phyloP scores from a whole-genome alignment of 2,329 filamentous ascomycete species.

The Ceratocystis variospora region DNA sequence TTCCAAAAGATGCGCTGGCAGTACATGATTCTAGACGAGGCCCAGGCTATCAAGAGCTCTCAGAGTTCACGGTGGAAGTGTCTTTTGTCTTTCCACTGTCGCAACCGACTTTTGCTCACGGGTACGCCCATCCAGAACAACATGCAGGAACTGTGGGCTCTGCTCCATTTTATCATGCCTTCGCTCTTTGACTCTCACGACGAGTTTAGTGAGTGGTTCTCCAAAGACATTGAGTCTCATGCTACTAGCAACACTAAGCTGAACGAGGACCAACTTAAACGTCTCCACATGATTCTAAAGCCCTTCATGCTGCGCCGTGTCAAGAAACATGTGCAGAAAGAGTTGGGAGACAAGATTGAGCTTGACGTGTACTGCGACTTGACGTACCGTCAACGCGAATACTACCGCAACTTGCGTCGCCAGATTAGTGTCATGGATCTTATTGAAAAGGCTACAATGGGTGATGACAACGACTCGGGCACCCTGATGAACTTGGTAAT shows the following conservation, averaged over 20 bases:
- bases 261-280: slow-evolving; percentile 93
- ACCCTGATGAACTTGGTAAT: slow-evolving; percentile 98
- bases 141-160: slow-evolving; percentile 97
- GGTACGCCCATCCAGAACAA: slow-evolving; percentile 99
- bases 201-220: slow-evolving; percentile 89
- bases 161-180: slow-evolving; percentile 99
- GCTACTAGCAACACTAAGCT: slow-evolving; percentile 99
- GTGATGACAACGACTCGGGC: slow-evolving; percentile 86
- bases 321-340: slow-evolving; percentile 99
- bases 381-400: slow-evolving; percentile 86
- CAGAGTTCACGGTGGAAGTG: slow-evolving; percentile 95
- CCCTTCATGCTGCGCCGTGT: slow-evolving; percentile 99
- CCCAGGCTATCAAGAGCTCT: slow-evolving; percentile 97
- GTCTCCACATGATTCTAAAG: slow-evolving; percentile 96
- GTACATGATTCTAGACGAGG: slow-evolving; percentile 99
- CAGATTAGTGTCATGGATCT: slow-evolving; percentile 98
- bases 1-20: slow-evolving; percentile 99
- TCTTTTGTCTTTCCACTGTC: slow-evolving; percentile 82
- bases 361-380: slow-evolving; percentile 91
- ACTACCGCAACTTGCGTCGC: slow-evolving; percentile 84
- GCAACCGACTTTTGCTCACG: slow-evolving; percentile 83
- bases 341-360: slow-evolving; percentile 97
- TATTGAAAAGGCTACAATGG: slow-evolving; percentile 89
- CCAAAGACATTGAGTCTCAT: slow-evolving; percentile 93
- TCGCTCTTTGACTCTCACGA: slow-evolving; percentile 90